Evolutionary conservation across 2,329 filamentous ascomycete species (phyloP).

Genomic region (Trichoderma sp.): DNA sequence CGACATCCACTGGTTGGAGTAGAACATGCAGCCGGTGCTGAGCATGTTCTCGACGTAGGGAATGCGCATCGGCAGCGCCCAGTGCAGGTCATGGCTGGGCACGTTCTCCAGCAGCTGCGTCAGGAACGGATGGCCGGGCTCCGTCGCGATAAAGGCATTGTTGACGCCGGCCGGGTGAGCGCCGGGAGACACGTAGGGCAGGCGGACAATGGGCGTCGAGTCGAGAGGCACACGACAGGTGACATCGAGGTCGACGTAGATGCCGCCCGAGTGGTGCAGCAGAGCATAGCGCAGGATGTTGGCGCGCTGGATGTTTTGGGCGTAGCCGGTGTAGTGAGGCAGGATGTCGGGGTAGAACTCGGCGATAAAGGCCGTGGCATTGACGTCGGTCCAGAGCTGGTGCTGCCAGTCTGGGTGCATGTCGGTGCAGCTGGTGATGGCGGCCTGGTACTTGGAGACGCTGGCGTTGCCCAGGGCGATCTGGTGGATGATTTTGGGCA

Average conservation of each 20-base stretch:
- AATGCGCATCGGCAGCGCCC: conserved; percentile 30
- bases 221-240: conserved; percentile 27
- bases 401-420: conserved; percentile 29
- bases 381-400: conserved; percentile 29
- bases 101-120: conserved; percentile 24
- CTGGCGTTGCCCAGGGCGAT: conserved; percentile 43
- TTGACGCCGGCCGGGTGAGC: conserved; percentile 30
- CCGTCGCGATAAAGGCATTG: conserved; percentile 29
- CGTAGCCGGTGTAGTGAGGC: conserved; percentile 28
- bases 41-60: conserved; percentile 33
- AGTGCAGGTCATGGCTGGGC: conserved; percentile 28
- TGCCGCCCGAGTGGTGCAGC: conserved; percentile 29
- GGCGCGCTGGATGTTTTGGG: conserved; percentile 29
- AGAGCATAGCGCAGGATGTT: conserved; percentile 29
- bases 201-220: conserved; percentile 25
- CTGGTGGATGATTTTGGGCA: conserved; percentile 33
- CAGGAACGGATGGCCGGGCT: conserved; percentile 26
- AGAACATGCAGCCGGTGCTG: conserved; percentile 32
- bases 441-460: conserved; percentile 37
- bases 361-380: conserved; percentile 28
- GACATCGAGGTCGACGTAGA: conserved; percentile 31
- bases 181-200: conserved; percentile 27
- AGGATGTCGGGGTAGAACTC: conserved; percentile 28
- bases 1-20: conserved; percentile 31
- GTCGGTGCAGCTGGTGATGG: conserved; percentile 26